Percentiles rank a stretch among this genome's conserved stretches.
phyloP scores from a whole-genome alignment of 345 rosid genomes.

The Eucalyptus cloeziana region DNA sequence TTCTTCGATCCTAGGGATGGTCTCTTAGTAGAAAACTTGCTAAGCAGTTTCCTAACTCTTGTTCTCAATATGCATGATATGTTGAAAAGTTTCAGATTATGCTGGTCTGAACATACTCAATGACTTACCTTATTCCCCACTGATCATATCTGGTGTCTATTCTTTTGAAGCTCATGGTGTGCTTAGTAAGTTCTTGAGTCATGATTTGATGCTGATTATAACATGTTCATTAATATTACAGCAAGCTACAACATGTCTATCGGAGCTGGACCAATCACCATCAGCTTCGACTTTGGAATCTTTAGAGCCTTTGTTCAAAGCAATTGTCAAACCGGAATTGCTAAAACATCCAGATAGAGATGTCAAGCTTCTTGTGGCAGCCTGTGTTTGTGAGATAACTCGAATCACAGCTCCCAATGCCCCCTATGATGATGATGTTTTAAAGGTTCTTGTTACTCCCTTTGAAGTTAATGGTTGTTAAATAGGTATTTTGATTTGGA shows the following conservation, averaged over 20 bases:
- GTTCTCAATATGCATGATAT: not conserved
- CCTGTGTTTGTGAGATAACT: slow-evolving; percentile 92
- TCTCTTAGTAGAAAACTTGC: not conserved
- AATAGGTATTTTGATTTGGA: not conserved
- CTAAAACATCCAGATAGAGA: slow-evolving; percentile 92
- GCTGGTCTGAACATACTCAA: not conserved
- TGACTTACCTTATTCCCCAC: not conserved
- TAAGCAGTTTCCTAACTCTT: not conserved
- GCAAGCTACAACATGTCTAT: slow-evolving; percentile 83
- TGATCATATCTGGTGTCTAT: not conserved
- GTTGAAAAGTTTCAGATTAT: not conserved
- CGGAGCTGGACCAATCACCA: slow-evolving; percentile 86
- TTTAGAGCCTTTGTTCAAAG: slow-evolving; percentile 71
- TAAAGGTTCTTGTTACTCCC: slow-evolving; percentile 45
- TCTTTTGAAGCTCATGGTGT: not conserved
- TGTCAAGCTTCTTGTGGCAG: slow-evolving; percentile 88
- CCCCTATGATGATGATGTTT: slow-evolving; percentile 70
- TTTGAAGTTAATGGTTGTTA: not conserved
- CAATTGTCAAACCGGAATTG: slow-evolving; percentile 70
- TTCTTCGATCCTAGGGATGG: not conserved
- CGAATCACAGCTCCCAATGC: slow-evolving; percentile 99
- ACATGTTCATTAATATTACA: slow-evolving; percentile 14
- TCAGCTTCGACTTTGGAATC: slow-evolving; percentile 50
- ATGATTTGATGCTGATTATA: not conserved
- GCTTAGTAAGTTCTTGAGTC: not conserved